Evolutionary conservation across 2,329 filamentous ascomycete genomes (phyloP).

Genomic region (Colletotrichum chlorophyti): DNA sequence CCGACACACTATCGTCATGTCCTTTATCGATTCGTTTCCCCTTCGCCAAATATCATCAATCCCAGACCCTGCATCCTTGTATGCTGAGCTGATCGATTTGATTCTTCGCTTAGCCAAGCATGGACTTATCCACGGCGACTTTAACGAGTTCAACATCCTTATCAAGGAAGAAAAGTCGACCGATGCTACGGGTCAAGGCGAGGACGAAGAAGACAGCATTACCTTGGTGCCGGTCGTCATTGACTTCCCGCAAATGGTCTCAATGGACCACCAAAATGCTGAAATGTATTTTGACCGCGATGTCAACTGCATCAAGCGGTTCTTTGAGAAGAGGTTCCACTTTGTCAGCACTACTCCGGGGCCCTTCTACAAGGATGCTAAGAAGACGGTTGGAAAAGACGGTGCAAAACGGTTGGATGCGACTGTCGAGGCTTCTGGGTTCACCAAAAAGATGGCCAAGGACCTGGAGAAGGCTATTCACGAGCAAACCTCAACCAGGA

Average conservation of each 20-base stretch:
- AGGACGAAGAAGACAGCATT: slow-evolving; percentile 52
- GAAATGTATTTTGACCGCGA: slow-evolving; percentile 98
- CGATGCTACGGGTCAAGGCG: slow-evolving; percentile 43
- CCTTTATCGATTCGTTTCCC: slow-evolving; percentile 89
- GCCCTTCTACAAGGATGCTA: slow-evolving; percentile 84
- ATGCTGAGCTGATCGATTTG: slow-evolving; percentile 87
- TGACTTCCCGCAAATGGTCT: slow-evolving; percentile 98
- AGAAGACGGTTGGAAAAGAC: slow-evolving; percentile 73
- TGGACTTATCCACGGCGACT: slow-evolving; percentile 95
- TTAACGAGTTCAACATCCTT: slow-evolving; percentile 99
- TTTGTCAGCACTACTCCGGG: slow-evolving; percentile 84
- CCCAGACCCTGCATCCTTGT: slow-evolving; percentile 83
- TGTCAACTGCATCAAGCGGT: slow-evolving; percentile 93
- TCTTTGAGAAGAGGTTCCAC: slow-evolving; percentile 88
- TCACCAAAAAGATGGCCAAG: slow-evolving; percentile 96
- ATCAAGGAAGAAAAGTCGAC: slow-evolving; percentile 74
- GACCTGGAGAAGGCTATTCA: slow-evolving; percentile 91
- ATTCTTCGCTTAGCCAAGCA: slow-evolving; percentile 84
- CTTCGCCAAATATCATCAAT: slow-evolving; percentile 87
- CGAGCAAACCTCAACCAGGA: slow-evolving; percentile 67
- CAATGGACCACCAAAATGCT: slow-evolving; percentile 90
- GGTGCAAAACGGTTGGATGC: slow-evolving; percentile 79
- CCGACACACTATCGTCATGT: slow-evolving; percentile 96
- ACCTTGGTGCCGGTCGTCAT: slow-evolving; percentile 83
- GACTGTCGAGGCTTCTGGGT: slow-evolving; percentile 89